Conservation (phyloP, 352 stramenopile species). For the Globisporangium ultimum region DNA sequence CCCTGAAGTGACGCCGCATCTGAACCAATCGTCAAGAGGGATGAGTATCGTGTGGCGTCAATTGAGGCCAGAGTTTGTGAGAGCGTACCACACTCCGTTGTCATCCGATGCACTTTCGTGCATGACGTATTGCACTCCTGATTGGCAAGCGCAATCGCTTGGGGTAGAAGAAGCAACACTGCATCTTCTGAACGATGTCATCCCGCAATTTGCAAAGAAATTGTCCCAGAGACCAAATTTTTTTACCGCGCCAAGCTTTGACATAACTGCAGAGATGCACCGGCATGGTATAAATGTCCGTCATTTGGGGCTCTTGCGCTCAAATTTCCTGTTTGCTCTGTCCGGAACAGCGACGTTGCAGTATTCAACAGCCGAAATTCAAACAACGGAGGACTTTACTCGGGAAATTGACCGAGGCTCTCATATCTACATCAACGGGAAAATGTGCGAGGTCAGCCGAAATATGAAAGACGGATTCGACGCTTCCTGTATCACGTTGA, state of each 20-base stretch:
- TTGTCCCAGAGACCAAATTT: constrained; percentile 60
- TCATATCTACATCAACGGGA: constrained; percentile 52
- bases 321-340: constrained; percentile 75
- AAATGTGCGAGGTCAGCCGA: constrained; percentile 42
- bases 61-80: constrained; percentile 85
- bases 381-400: constrained; percentile 80
- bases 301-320: constrained; percentile 81
- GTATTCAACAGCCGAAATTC: constrained; percentile 76
- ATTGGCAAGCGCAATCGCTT: constrained; percentile 78
- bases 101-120: constrained; percentile 83
- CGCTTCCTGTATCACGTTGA: constrained; percentile 58
- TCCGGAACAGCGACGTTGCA: constrained; percentile 74
- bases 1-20: constrained; percentile 68
- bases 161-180: constrained; percentile 69
- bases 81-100: constrained; percentile 39
- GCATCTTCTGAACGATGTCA: constrained; percentile 66
- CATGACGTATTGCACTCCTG: constrained; percentile 82
- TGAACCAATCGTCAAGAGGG: constrained; percentile 69
- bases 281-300: constrained; percentile 88
- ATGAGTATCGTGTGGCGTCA: constrained; percentile 93
- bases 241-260: constrained; percentile 42
- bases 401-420: constrained; percentile 75
- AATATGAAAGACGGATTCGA: constrained; percentile 47
- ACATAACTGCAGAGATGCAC: constrained; percentile 83
- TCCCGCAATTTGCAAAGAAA: constrained; percentile 80